These are phyloP conservation scores for Diplodia scrobiculata DNA, from an alignment of 2,329 filamentous ascomycete genomes.

Conservation along the genomic window DNA sequence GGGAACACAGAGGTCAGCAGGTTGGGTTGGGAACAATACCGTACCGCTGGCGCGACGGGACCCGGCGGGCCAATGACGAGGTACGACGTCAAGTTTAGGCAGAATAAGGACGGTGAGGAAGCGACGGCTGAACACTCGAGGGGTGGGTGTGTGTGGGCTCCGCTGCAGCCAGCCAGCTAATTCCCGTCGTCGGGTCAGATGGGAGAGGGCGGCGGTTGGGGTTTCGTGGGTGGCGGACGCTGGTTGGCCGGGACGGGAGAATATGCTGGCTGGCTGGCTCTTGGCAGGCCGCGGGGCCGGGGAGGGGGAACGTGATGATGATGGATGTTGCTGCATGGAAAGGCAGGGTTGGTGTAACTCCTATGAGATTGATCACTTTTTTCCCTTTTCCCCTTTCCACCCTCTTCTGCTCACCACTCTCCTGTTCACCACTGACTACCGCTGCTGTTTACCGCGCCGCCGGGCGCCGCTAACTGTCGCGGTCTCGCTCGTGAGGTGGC, in stretches of 20 bases:
- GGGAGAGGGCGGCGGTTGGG: not conserved
- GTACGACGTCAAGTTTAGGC: slow-evolving; percentile 2
- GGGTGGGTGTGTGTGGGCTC: not conserved
- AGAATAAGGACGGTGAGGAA: not conserved
- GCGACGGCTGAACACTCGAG: not conserved
- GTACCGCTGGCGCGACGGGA: not conserved
- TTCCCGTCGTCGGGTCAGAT: slow-evolving; percentile 14
- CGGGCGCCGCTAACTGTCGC: slow-evolving; percentile 1
- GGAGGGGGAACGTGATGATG: not conserved
- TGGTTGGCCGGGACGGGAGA: slow-evolving; percentile 1
- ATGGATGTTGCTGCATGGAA: slow-evolving; percentile 9
- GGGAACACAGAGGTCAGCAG: not conserved
- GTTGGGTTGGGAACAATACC: not conserved
- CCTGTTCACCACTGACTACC: not conserved
- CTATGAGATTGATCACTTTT: slow-evolving; percentile 27
- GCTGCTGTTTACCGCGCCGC: not conserved
- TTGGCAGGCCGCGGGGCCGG: slow-evolving; percentile 12
- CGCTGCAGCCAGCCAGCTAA: not conserved
- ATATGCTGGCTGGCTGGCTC: not conserved
- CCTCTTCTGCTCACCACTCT: not conserved
- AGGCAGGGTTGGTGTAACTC: slow-evolving; percentile 23
- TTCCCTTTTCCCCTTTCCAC: not conserved
- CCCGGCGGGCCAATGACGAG: not conserved
- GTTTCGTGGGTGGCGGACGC: not conserved
- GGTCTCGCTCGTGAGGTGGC: not conserved